These are phyloP conservation scores for Akebia trifoliata DNA, from an alignment of 164 flowering plant species.

Conservation along the genomic window DNA sequence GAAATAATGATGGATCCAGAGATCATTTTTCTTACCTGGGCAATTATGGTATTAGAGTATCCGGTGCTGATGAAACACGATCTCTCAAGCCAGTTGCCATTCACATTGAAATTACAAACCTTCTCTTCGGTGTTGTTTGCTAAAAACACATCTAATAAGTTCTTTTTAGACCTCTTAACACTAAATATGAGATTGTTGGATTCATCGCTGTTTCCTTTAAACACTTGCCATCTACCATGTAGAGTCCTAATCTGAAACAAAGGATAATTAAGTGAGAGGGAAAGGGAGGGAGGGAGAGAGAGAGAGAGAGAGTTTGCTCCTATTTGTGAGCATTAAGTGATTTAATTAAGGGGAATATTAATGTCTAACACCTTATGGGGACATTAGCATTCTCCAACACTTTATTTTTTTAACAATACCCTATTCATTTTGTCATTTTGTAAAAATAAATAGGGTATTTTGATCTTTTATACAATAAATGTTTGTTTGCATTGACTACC, in stretches of 20 bases:
- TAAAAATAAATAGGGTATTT: too few species aligned
- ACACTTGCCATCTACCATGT: conserved; percentile 36
- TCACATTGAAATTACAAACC: conserved; percentile 29
- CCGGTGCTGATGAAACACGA: conserved; percentile 29
- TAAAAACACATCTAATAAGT: conserved; percentile 23
- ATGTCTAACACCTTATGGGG: too few species aligned
- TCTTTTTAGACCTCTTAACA: conserved; percentile 29
- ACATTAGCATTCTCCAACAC: too few species aligned
- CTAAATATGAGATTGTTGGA: conserved; percentile 27
- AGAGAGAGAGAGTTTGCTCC: too few species aligned
- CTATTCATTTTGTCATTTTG: too few species aligned
- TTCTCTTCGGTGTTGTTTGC: conserved; percentile 23
- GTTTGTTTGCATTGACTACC: too few species aligned
- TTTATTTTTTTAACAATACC: too few species aligned
- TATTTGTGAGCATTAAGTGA: too few species aligned
- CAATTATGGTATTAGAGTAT: conserved; percentile 17
- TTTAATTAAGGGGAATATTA: too few species aligned
- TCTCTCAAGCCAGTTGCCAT: conserved; percentile 34
- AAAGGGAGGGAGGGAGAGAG: too few species aligned
- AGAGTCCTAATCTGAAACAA: conserved; percentile 22
- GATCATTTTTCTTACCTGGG: conserved; percentile 26
- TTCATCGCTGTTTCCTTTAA: conserved; percentile 23
- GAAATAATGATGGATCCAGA: background rate
- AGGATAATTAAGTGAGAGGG: background rate
- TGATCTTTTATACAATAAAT: too few species aligned